Conservation (phyloP, 1,284 basidiomycete species). For the Schizophyllum commune region DNA sequence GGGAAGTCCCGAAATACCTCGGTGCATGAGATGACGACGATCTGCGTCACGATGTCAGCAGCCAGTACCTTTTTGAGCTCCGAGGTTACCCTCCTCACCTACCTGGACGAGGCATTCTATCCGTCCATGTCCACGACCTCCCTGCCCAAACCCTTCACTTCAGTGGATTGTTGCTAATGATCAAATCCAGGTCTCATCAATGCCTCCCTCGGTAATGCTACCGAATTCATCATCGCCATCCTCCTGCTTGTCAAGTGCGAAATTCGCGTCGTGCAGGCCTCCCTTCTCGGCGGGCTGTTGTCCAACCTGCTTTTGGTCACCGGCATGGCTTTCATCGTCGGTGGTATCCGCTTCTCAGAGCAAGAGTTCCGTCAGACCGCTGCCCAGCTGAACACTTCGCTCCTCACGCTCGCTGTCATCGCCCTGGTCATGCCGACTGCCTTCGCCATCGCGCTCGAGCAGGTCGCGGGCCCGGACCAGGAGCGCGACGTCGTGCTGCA, state of each 20-base stretch:
- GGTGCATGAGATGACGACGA: too few relatives aligned
- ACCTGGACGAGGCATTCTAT: too few relatives aligned
- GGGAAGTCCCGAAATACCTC: too few relatives aligned
- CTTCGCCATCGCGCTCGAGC: conserved; percentile 27
- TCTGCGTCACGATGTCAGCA: too few relatives aligned
- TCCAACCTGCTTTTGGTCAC: conserved; percentile 52
- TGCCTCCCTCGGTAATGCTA: conserved; percentile 53
- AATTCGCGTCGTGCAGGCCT: conserved; percentile 15
- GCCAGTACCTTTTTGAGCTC: too few relatives aligned
- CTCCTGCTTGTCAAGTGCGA: conserved; percentile 21
- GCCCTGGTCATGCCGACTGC: conserved; percentile 75
- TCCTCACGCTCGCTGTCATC: conserved; percentile 74
- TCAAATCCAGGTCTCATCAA: conserved; percentile 47
- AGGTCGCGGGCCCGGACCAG: neutral
- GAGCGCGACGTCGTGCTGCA: conserved; percentile 6
- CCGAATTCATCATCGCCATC: conserved; percentile 43
- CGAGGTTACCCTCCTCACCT: too few relatives aligned
- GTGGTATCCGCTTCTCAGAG: conserved; percentile 59
- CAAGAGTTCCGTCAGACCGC: conserved; percentile 51
- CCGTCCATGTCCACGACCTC: too few relatives aligned
- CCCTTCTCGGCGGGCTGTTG: conserved; percentile 1
- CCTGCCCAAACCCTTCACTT: too few relatives aligned
- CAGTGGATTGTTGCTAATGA: too few relatives aligned
- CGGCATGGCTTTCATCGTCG: conserved; percentile 74
- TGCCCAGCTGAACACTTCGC: conserved; percentile 71